These are phyloP conservation scores for Globisporangium middletonii DNA, from an alignment of 352 stramenopile species.

Conservation along the genomic window DNA sequence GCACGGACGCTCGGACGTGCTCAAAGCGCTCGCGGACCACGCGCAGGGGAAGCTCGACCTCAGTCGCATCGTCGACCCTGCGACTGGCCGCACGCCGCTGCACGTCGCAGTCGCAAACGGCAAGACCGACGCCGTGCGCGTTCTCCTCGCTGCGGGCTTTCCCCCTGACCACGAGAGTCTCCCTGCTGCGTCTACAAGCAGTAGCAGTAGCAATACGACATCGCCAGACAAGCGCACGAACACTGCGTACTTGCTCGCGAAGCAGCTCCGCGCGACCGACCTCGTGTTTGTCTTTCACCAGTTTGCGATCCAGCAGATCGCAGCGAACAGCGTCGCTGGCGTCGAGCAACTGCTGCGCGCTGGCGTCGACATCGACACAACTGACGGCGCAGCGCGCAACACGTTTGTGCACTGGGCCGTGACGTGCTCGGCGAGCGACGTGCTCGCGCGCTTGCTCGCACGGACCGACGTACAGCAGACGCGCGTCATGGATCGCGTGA, in stretches of 20 bases:
- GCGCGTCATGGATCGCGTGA: slow-evolving; percentile 43
- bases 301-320: slow-evolving; percentile 83
- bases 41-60: slow-evolving; percentile 44
- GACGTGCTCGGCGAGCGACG: slow-evolving; percentile 56
- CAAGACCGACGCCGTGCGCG: slow-evolving; percentile 75
- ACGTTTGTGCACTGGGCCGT: slow-evolving; percentile 77
- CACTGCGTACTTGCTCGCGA: slow-evolving; percentile 62
- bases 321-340: slow-evolving; percentile 46
- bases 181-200: background rate
- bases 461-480: slow-evolving; percentile 26
- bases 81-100: slow-evolving; percentile 59
- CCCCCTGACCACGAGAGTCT: slow-evolving; percentile 45
- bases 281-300: slow-evolving; percentile 81
- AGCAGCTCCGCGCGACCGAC: slow-evolving; percentile 48
- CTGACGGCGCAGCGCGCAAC: slow-evolving; percentile 47
- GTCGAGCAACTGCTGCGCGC: slow-evolving; percentile 57
- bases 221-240: slow-evolving; percentile 14
- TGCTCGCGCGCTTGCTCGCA: slow-evolving; percentile 43
- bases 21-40: slow-evolving; percentile 78
- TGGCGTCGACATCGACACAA: slow-evolving; percentile 47
- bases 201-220: background rate
- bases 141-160: slow-evolving; percentile 74
- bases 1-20: slow-evolving; percentile 77
- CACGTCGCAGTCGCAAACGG: slow-evolving; percentile 66
- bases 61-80: slow-evolving; percentile 45